phyloP scores from a whole-genome alignment of 768 basidiomycete genomes.

The Serendipita vermifera region DNA sequence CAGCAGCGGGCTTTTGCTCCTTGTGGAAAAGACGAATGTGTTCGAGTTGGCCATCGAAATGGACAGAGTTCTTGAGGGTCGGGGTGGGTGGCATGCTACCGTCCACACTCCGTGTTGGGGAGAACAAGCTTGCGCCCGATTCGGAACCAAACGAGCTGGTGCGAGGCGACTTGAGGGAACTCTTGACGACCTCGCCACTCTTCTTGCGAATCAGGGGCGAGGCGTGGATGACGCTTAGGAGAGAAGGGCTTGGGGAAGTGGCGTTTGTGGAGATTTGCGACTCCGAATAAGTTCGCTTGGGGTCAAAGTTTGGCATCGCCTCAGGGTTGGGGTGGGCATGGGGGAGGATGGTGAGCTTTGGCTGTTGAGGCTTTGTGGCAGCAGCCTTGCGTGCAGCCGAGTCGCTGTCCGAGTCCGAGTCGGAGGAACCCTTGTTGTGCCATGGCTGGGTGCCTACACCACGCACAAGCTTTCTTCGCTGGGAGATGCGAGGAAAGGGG shows the following conservation, averaged over 20 bases:
- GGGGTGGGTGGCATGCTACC: constrained; percentile 46
- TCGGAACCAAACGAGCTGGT: constrained; percentile 17
- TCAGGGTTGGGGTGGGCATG: neutral
- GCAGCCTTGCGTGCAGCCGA: neutral
- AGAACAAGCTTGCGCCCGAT: no score
- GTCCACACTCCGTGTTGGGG: neutral
- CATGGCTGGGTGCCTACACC: constrained; percentile 3
- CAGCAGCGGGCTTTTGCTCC: constrained; percentile 88
- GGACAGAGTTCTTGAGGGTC: constrained; percentile 66
- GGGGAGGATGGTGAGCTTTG: neutral
- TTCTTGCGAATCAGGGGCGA: constrained; percentile 69
- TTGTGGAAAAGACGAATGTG: constrained; percentile 90
- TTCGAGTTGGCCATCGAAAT: constrained; percentile 85
- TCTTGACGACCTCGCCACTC: constrained; percentile 84
- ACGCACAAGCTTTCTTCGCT: neutral
- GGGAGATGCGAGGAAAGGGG: constrained; percentile 3
- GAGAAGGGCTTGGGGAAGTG: constrained; percentile 5
- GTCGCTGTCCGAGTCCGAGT: constrained; percentile 2
- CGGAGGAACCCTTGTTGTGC: neutral
- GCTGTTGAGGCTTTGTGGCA: neutral
- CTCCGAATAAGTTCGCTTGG: constrained; percentile 4
- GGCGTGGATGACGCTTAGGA: neutral
- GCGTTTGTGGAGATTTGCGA: neutral
- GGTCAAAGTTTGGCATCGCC: neutral
- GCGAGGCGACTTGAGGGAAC: constrained; percentile 54